Evolutionary conservation across 2,329 filamentous ascomycete species (phyloP), one percentile per base, ranked within the genome.

Genomic region (Fusarium anthophilum): DNA sequence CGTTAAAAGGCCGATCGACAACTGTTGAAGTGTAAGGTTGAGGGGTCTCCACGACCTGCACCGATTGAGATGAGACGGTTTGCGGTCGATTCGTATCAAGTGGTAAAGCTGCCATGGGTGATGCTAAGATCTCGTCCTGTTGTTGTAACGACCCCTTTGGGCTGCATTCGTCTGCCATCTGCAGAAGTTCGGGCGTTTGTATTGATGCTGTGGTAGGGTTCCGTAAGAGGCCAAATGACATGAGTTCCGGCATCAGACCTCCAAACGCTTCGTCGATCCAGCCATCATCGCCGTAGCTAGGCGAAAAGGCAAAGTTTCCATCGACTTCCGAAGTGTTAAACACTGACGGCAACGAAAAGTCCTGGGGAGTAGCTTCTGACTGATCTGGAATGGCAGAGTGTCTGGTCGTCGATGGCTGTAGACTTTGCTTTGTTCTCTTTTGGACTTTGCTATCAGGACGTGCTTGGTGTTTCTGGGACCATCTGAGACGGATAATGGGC

Each of bases 281-380:
- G 13, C 10, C 18, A 22, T 37, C 1, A 1, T 5, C 50, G 3
- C 17, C 32, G 13, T 22, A 18, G 32, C 13, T 22, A 1, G 50
- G 30, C 9, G 48, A 51, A 35, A 35, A 5, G 5, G 5, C 18
- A 22, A 20, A 11, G 5, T 8, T 22, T 8, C 0, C n/a, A 0
- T 22, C n/a, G 0, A 3, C 3, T 0, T 6, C 13, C 2, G 17
- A 0, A 37, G 18, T 0, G 9, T 5, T 3, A 37, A 20, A 26
- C 3, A 9, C 3, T 4, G 22, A 14, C 4, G 48, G 17, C 5
- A 20, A 20, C 3, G 7, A 1, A 22, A 24, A 18, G 1, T 28
- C 14, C 2, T 6, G 7, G 0, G 17, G 7, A 15, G 24, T 2
- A 7, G 14, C 24, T 28, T 18, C 24, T 0, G 18, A 24, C 14